Base-by-base conservation (phyloP, 1,284 basidiomycete species). In the Tausonia pullulans region DNA sequence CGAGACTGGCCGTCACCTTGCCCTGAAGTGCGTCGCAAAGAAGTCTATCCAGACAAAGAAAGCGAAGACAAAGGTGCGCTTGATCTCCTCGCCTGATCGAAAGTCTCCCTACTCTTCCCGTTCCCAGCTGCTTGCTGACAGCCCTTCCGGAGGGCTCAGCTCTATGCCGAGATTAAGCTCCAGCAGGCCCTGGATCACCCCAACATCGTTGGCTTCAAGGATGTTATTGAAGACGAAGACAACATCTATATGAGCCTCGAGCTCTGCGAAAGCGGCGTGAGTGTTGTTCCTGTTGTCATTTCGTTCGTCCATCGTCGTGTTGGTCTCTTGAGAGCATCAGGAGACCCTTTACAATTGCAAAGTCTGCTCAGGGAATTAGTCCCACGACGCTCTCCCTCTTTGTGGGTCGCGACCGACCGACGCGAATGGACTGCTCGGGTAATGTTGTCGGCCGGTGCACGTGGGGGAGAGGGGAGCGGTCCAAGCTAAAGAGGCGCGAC, bases 141-240 rank as follows among this genome's bases (percentile, higher is more conserved):
- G 16, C 50, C 51, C 43, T 45, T 49, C 14, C 45, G 6, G 16
- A 40, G 0, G 27, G 11, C 45, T 16, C 66, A 88, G 93, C 84
- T 98, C 67, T 97, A 95, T 72, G 94, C 94, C 67, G 95, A 98
- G 81, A 98, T 98, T 75, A 97, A 96, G 81, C 93, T 98, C 64
- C 95, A 98, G 77, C 85, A 87, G 67, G 87, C 91, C 27, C 83
- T 98, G 62, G 78, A 85, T 49, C 95, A 98, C 72, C 89, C 92
- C 40, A 93, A 98, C 76, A 89, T 98, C 67, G 93, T 98, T 67
- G 79, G 80, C 16, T 98, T 98, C 74, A 82, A 88, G 65, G 92
- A 97, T 69, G 95, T 92, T 75, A 98, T 98, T 73, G 94, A 98
- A 77, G 95, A 97, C 73, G 82, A 86, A 8, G 86, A 90, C 61